phyloP scores from a whole-genome alignment of 176 grass and related monocot genomes.

The Oropetium thomaeum region DNA sequence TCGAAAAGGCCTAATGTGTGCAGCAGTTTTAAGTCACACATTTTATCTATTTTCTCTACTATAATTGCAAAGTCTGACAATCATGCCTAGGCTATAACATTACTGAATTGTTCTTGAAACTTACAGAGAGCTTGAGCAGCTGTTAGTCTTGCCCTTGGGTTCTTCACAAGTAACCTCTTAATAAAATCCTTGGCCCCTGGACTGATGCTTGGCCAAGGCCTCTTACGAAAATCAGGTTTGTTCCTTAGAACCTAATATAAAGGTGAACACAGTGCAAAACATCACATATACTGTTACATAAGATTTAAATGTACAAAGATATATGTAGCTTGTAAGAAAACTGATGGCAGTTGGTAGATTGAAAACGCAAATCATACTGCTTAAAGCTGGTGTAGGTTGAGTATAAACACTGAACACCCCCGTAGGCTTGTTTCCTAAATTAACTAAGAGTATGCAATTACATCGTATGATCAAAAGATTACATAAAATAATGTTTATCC shows the following conservation, averaged over 20 bases:
- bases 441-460: background rate
- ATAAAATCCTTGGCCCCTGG: conserved; percentile 89
- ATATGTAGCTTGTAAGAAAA: conserved; percentile 20
- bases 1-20: too few species aligned
- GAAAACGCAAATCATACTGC: background rate
- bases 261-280: conserved; percentile 28
- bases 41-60: background rate
- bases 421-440: background rate
- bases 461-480: conserved; percentile 11
- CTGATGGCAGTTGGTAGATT: background rate
- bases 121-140: conserved; percentile 99
- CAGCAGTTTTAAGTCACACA: too few species aligned
- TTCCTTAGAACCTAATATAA: conserved; percentile 79
- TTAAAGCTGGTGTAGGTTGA: conserved; percentile 1
- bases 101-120: conserved; percentile 24
- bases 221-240: conserved; percentile 93
- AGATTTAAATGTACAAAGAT: conserved; percentile 27
- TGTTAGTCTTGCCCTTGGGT: conserved; percentile 89
- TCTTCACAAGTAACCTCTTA: conserved; percentile 86
- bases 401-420: conserved; percentile 9
- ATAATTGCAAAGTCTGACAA: conserved; percentile 1
- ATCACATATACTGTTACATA: conserved; percentile 10
- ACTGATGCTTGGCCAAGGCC: conserved; percentile 90
- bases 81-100: background rate
- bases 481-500: background rate